phyloP scores from a whole-genome alignment of 306 rosid species.

The Prinsepia uniflora region DNA sequence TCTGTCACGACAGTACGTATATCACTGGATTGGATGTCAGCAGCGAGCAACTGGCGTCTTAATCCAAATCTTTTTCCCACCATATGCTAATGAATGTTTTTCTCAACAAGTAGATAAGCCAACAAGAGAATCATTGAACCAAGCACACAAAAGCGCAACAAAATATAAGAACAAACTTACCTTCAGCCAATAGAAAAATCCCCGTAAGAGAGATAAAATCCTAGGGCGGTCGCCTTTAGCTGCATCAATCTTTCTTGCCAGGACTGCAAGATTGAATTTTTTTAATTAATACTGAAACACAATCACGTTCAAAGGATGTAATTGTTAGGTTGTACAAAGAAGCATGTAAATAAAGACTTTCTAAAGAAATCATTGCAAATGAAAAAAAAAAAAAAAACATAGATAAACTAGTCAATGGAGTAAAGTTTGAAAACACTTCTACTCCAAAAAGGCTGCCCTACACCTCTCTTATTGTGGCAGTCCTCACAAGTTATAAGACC shows the following conservation, averaged over 20 bases:
- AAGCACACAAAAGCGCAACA: background rate
- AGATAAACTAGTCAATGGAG: background rate
- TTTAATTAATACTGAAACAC: background rate
- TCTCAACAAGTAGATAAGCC: background rate
- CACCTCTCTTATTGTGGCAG: background rate
- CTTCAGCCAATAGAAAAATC: constrained; percentile 67
- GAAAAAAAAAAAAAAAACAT: background rate
- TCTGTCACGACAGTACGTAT: background rate
- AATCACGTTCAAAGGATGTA: constrained; percentile 2
- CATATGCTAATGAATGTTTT: background rate
- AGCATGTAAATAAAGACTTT: background rate
- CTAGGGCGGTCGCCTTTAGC: constrained; percentile 28
- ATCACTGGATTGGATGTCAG: background rate
- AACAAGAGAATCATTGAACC: constrained; percentile 3
- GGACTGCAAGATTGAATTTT: constrained; percentile 42
- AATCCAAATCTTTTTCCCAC: background rate
- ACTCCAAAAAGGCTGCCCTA: background rate
- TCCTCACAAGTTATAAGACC: background rate
- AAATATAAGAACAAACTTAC: constrained; percentile 34
- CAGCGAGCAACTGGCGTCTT: background rate
- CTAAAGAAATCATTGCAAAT: background rate
- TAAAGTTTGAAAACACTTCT: background rate
- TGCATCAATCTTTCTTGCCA: constrained; percentile 29
- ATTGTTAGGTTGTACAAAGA: background rate
- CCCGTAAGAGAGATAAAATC: constrained; percentile 64